Base-by-base conservation (phyloP, 192 early-diverging fungal genomes). In the Podila clonocystis region DNA sequence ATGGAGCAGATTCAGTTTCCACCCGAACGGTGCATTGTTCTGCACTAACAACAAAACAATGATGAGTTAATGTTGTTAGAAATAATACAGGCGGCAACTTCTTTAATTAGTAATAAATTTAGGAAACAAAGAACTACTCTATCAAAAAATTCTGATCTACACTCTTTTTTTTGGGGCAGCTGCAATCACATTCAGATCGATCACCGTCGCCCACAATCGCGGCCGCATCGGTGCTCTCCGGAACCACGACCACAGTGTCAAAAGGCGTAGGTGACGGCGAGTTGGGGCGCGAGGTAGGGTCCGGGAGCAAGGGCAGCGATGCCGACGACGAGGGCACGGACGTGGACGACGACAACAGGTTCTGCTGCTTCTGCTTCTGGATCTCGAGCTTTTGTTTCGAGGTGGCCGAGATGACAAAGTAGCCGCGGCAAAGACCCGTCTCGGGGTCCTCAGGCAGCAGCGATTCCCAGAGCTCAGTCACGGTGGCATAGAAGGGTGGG, bases 401-500 rank as follows among this genome's bases (percentile, higher is more conserved):
- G 38, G 64, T 75, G 62, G 75, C 89, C 73, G 58, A 91, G 62
- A 99, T 82, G 64, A 99, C 72, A 76, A 96, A 96, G 78, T 97
- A 98, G 7, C 97, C 97, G 29, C 97, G 85, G 1, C 95, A 88
- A 12, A 88, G 76, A 2, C 90, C 90, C 0, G 97, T 98, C 57
- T 93, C 95, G 9, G 65, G 83, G 73, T 98, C 97, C 8, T 93
- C 82, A 0, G 93, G 94, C 67, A 91, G 87, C 86, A 98, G 83
- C 17, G 96, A 89, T 62, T 96, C 89, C 65, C 91, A 97, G 50
- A 98, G 84, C 15, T 83, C 69, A 30, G 94, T 86, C 0, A 91
- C 89, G 28, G 91, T 84, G 50, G 88, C 90, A 69, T 93, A 98
- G 80, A 95, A 98, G 12, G 90, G 90, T 13, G 97, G 97, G 68